Conservation (phyloP, 73 alveolate genomes). For the Urostyla sp. region DNA sequence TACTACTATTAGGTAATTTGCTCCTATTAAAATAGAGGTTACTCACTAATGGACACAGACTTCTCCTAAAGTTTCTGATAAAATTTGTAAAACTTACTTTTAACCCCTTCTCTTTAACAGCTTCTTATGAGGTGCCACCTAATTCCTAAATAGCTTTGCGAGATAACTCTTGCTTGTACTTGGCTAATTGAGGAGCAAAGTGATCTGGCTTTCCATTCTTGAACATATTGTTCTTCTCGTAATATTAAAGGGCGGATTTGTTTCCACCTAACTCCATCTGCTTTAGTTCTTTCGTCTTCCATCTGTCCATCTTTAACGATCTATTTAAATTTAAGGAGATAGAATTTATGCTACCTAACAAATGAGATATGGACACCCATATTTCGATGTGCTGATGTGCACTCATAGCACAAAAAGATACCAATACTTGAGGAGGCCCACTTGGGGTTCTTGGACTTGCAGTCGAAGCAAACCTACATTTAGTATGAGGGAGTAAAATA, state of each 20-base stretch:
- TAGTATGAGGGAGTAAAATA: no score
- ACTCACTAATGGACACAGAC: no score
- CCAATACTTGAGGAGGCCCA: slow-evolving; percentile 94
- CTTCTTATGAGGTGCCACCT: no score
- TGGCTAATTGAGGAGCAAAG: slow-evolving; percentile 68
- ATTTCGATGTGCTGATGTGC: slow-evolving; percentile 88
- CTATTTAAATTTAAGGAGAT: background rate
- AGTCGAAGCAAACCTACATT: slow-evolving; percentile 85
- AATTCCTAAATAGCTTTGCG: slow-evolving; percentile 69
- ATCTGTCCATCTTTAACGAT: slow-evolving; percentile 83
- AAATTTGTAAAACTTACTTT: no score
- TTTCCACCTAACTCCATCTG: slow-evolving; percentile 88
- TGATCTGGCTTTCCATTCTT: slow-evolving; percentile 73
- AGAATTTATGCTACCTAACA: slow-evolving; percentile 56
- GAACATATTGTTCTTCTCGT: slow-evolving; percentile 81
- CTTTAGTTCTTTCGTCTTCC: slow-evolving; percentile 86
- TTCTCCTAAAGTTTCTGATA: no score
- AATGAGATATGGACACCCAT: slow-evolving; percentile 91
- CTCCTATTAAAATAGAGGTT: no score
- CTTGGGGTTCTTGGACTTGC: slow-evolving; percentile 88
- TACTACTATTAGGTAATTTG: no score
- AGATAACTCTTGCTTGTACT: slow-evolving; percentile 79
- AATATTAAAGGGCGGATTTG: slow-evolving; percentile 75
- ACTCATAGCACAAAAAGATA: slow-evolving; percentile 89
- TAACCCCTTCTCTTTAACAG: no score